A percentile compares a stretch with the other conserved stretches of the same genome.
phyloP scores from a whole-genome alignment of 352 stramenopile species.

The Pythium aquatile region DNA sequence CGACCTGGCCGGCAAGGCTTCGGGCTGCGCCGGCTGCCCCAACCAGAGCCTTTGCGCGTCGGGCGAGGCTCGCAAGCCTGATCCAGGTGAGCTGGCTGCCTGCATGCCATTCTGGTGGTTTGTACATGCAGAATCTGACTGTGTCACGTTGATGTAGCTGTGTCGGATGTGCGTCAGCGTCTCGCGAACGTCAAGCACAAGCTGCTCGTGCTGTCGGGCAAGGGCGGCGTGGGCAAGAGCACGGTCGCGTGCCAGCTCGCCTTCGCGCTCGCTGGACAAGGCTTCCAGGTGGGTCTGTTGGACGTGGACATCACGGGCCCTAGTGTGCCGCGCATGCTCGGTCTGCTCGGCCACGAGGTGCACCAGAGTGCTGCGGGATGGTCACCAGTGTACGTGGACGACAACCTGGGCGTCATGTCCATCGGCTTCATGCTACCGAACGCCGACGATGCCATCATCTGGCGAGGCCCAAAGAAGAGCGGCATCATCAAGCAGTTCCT shows the following conservation, averaged over 20 bases:
- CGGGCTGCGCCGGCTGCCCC: constrained; percentile 96
- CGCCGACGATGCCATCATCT: constrained; percentile 98
- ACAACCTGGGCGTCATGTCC: constrained; percentile 99
- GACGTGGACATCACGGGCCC: constrained; percentile 99
- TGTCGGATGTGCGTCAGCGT: constrained; percentile 88
- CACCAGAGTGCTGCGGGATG: constrained; percentile 98
- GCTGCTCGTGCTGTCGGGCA: constrained; percentile 98
- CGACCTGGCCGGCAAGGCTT: constrained; percentile 92
- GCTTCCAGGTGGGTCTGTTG: constrained; percentile 96
- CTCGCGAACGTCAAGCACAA: constrained; percentile 93
- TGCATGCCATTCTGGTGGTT: neutral
- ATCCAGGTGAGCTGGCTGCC: constrained; percentile 47
- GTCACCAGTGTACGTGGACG: constrained; percentile 98
- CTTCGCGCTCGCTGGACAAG: constrained; percentile 93
- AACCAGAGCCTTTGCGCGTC: constrained; percentile 97
- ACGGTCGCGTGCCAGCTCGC: constrained; percentile 98
- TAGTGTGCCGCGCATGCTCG: constrained; percentile 97
- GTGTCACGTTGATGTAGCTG: constrained; percentile 18
- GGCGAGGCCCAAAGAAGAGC: constrained; percentile 99
- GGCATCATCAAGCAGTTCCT: constrained; percentile 99
- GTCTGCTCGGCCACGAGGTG: constrained; percentile 91
- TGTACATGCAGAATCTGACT: neutral
- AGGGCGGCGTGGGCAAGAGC: constrained; percentile 99
- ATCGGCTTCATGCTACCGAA: constrained; percentile 99
- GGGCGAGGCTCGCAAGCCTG: constrained; percentile 83